Evolutionary conservation across 305 asterid species (phyloP).

Genomic region (Galium porrigens): DNA sequence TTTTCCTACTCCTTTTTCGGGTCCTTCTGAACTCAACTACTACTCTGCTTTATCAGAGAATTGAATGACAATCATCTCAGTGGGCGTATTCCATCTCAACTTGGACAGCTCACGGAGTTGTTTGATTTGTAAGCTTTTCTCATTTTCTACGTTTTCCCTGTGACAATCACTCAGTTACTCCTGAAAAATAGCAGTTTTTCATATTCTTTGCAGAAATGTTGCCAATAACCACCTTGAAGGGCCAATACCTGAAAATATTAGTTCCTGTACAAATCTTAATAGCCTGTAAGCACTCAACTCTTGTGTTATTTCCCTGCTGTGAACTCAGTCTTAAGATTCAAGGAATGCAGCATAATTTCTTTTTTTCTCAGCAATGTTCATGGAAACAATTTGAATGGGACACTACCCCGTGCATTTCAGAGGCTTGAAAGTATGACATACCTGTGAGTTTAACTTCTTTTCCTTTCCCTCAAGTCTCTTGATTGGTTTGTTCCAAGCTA

Average conservation of each 20-base stretch:
- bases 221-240: constrained; percentile 75
- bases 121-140: constrained; percentile 56
- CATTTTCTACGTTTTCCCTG: neutral
- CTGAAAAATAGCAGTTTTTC: neutral
- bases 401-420: constrained; percentile 65
- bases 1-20: neutral
- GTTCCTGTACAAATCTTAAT: constrained; percentile 84
- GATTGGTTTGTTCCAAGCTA: neutral
- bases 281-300: constrained; percentile 62
- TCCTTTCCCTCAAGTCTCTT: neutral
- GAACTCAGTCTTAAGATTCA: neutral
- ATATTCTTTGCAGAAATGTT: constrained; percentile 45
- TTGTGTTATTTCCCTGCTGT: neutral
- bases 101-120: constrained; percentile 78
- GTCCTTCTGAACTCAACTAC: neutral
- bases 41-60: constrained; percentile 33
- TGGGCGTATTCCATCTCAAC: constrained; percentile 75
- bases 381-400: constrained; percentile 71
- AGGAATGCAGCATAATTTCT: neutral
- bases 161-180: neutral
- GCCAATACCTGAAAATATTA: constrained; percentile 70
- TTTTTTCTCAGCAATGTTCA: constrained; percentile 48
- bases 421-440: constrained; percentile 88
- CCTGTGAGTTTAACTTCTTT: constrained; percentile 40
- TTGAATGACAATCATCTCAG: constrained; percentile 67